Evolutionary conservation across 2,329 filamentous ascomycete genomes (phyloP), one percentile per base, ranked within the genome.

Genomic region (Remersonia thermophila): DNA sequence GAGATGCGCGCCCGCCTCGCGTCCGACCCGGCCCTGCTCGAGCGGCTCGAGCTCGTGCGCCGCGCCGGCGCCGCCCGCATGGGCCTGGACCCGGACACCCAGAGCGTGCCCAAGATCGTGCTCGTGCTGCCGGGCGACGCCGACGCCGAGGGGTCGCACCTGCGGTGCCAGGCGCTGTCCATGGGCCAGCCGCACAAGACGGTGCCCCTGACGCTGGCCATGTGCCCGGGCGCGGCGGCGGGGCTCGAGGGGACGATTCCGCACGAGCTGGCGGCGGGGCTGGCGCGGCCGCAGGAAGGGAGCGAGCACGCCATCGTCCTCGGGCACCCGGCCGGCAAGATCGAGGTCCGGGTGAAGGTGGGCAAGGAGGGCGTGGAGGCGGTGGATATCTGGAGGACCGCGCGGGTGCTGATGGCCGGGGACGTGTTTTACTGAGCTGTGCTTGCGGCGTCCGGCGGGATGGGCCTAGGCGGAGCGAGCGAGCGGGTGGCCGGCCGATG

Each of bases 351-450:
- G 2, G 63, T 63, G 1, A 58, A 52, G 9, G 52, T 64, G 20
- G 40, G 38, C 4, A 45, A 59, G 16, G 65, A 61, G 0, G 46
- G 51, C 28, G 57, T 70, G 14, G 48, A 57, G 35, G 63, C 61
- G 12, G 67, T 65, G 0, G 58, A 63, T 39, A 44, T 71, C 18
- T 53, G 63, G 41, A 55, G 66, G 14, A 71, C 67, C 0, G 65
- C 64, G 7, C 58, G 64, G 34, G 51, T 68, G 4, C 31, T 71
- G 43, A 70, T 70, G 65, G 64, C 63, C 40, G 67, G 67, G 0
- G 48, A 60, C 4, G 61, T 69, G 3, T 66, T 59, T 32, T 70
- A 65, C 33, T 45, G 39, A 43, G 13, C n/a, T n/a, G n/a, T n/a
- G n/a, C n/a, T n/a, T n/a, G n/a, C n/a, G n/a, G n/a, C n/a, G n/a